These are phyloP conservation scores for Trametes cingulata DNA, from an alignment of 768 basidiomycete species.

Conservation along the genomic window DNA sequence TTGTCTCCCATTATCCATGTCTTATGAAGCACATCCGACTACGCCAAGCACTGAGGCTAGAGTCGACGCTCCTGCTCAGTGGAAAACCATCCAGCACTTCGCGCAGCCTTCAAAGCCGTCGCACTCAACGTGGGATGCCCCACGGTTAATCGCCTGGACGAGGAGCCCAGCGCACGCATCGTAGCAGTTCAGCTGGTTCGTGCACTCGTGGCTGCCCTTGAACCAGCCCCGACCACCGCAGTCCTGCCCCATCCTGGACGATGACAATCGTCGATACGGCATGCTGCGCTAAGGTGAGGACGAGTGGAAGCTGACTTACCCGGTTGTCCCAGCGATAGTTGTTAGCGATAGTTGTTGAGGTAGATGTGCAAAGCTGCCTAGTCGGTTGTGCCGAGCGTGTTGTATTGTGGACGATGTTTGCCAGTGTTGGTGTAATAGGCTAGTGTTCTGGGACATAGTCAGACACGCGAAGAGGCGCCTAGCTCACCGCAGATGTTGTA, in stretches of 20 bases:
- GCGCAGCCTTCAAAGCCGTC: neutral
- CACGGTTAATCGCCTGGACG: neutral
- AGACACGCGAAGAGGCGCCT: no score
- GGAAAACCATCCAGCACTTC: neutral
- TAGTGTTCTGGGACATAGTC: no score
- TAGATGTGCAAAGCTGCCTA: neutral
- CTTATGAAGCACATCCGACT: no score
- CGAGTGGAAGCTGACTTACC: neutral
- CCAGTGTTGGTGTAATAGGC: no score
- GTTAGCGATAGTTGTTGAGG: constrained; percentile 1
- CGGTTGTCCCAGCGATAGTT: neutral
- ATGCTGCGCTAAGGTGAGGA: neutral
- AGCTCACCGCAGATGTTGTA: no score
- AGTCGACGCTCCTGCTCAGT: neutral
- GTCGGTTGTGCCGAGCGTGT: constrained; percentile 1
- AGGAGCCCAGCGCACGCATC: neutral
- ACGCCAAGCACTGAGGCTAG: no score
- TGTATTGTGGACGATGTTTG: neutral
- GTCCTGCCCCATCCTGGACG: neutral
- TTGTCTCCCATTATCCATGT: no score
- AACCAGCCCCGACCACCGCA: constrained; percentile 5
- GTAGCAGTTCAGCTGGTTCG: neutral
- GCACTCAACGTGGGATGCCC: neutral
- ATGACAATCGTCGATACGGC: neutral
- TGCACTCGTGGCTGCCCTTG: neutral